Conservation (phyloP, 768 basidiomycete species). For the Amanita subjunquillea region DNA sequence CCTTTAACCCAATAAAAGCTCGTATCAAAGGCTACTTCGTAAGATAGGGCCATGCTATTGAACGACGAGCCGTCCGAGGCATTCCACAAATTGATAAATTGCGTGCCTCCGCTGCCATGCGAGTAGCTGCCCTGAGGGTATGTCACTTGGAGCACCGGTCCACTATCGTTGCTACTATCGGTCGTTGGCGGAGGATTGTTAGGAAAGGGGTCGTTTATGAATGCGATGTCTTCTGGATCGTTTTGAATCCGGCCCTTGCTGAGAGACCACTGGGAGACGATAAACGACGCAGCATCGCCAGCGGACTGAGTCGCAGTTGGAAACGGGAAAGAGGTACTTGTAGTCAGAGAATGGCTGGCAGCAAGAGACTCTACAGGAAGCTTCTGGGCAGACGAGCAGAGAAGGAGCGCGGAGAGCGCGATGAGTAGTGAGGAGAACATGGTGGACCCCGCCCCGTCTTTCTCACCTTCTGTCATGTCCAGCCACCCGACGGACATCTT, state of each 20-base stretch:
- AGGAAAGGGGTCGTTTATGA: constrained; percentile 63
- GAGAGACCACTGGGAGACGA: constrained; percentile 51
- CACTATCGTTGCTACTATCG: constrained; percentile 17
- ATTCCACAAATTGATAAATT: constrained; percentile 65
- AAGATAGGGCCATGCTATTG: constrained; percentile 59
- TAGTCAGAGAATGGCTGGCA: constrained; percentile 40
- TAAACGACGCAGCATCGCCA: constrained; percentile 35
- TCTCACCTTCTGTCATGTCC: background rate
- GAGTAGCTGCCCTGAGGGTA: constrained; percentile 56
- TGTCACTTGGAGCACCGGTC: constrained; percentile 47
- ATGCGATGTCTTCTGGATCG: constrained; percentile 41
- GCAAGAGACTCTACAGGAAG: constrained; percentile 30
- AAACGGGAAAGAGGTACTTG: constrained; percentile 55
- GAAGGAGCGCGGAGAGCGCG: constrained; percentile 3
- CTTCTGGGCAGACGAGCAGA: constrained; percentile 15
- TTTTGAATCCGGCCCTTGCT: constrained; percentile 53
- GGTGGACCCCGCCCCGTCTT: background rate
- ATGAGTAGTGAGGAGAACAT: constrained; percentile 2
- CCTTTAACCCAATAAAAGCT: constrained; percentile 65
- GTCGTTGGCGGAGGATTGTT: constrained; percentile 26
- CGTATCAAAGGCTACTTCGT: constrained; percentile 63
- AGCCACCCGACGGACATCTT: constrained; percentile 34
- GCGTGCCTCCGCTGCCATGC: constrained; percentile 50
- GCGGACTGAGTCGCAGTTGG: constrained; percentile 50
- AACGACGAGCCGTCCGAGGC: constrained; percentile 44